Base-by-base conservation (phyloP, 2,329 filamentous ascomycete genomes). In the Elsinoe arachidis region DNA sequence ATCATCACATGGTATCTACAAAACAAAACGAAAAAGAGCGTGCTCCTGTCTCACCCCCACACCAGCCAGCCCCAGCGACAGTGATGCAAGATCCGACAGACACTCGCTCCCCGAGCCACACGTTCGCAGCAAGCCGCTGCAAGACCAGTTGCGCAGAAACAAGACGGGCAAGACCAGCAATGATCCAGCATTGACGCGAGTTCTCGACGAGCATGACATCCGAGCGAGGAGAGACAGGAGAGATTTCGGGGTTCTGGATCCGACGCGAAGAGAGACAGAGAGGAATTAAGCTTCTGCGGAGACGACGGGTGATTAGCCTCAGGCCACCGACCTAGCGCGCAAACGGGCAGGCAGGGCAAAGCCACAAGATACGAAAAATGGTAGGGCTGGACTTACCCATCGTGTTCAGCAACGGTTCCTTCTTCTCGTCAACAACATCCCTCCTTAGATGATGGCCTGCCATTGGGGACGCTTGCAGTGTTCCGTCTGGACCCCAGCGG, bases 181-280 rank as follows among this genome's bases (percentile, higher is more conserved):
- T 53, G 49, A n/a, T 4, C 47, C 47, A 52, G 47, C 47, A 52
- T 52, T 52, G 47, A 52, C 47, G 47, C 47, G 47, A 52, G 43
- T 47, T 19, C 12, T 17, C 5, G 41, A 44, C 15, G 21, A 23
- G 41, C 9, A 15, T 15, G 9, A 21, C 19, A 44, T 12, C 35
- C 35, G 35, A 38, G 23, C 23, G 10, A 9, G 10, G 6, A 23
- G 41, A 44, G 41, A 44, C 41, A 44, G 41, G 38, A 43, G 38
- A 43, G 23, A 26, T 26, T 26, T 26, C 23, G 23, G 23, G 23
- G 23, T 26, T 26, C 23, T 26, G 23, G 23, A 26, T 26, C 23
- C 23, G 23, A 26, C 23, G 23, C 23, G 23, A 26, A 26, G 23
- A 26, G 6, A 26, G 23, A 6, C 3, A 26, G 23, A 26, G 6